Percentiles rank a stretch among this genome's conserved stretches.
These are phyloP conservation scores for Kwoniella europaea DNA, from an alignment of 768 basidiomycete genomes.

Conservation along the genomic window DNA sequence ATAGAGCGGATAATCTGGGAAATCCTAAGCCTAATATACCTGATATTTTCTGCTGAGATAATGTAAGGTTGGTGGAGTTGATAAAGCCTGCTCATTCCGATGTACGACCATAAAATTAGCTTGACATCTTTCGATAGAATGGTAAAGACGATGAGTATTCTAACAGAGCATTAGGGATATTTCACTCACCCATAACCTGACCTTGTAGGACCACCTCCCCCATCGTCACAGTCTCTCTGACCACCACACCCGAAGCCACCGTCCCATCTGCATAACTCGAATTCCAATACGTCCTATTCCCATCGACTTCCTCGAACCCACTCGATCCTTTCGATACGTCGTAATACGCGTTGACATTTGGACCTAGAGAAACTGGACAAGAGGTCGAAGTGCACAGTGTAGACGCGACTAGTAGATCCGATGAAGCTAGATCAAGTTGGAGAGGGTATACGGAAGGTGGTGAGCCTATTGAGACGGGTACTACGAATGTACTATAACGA, in stretches of 20 bases:
- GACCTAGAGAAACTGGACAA: slow-evolving; percentile 35
- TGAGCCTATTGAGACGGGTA: slow-evolving; percentile 40
- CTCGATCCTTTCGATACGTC: slow-evolving; percentile 22
- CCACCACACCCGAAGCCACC: slow-evolving; percentile 36
- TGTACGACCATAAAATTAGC: too few relatives aligned
- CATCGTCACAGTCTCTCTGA: slow-evolving; percentile 33
- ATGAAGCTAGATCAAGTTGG: slow-evolving; percentile 49
- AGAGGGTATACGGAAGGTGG: slow-evolving; percentile 45
- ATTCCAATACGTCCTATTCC: slow-evolving; percentile 37
- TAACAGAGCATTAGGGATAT: not conserved
- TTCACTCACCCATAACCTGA: slow-evolving; percentile 33
- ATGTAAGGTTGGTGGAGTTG: slow-evolving; percentile 46
- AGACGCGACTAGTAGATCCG: slow-evolving; percentile 46
- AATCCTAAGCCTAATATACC: slow-evolving; percentile 52
- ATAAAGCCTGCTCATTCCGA: slow-evolving; percentile 34
- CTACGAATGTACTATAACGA: slow-evolving; percentile 39
- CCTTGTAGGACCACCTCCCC: slow-evolving; percentile 19
- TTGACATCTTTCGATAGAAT: too few relatives aligned
- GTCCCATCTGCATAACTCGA: slow-evolving; percentile 42
- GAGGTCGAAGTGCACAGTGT: slow-evolving; percentile 33
- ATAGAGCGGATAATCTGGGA: slow-evolving; percentile 37
- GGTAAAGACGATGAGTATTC: too few relatives aligned
- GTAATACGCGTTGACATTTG: slow-evolving; percentile 37
- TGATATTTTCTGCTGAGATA: slow-evolving; percentile 39
- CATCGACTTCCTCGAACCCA: slow-evolving; percentile 29